Evolutionary conservation across 192 early-diverging fungal genomes (phyloP).

Genomic region (Coemansia sp.): DNA sequence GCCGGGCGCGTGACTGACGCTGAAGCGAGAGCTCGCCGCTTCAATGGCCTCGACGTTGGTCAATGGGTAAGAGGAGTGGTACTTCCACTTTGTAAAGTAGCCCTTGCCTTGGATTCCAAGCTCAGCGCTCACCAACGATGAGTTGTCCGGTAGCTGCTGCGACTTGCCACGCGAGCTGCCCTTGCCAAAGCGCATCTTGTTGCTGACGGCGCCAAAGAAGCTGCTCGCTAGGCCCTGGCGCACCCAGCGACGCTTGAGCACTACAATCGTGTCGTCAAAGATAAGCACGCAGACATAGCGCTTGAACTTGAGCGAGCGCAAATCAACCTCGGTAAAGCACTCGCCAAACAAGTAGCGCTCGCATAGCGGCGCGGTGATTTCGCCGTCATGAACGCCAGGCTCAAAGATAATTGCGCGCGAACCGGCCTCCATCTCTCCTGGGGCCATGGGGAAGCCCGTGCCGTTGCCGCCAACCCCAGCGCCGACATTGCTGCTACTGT

Average conservation of each 20-base stretch:
- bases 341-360: slow-evolving; percentile 66
- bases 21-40: slow-evolving; percentile 57
- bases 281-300: slow-evolving; percentile 62
- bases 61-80: slow-evolving; percentile 60
- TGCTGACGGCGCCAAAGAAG: slow-evolving; percentile 57
- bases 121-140: slow-evolving; percentile 56
- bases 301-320: slow-evolving; percentile 61
- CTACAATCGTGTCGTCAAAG: slow-evolving; percentile 65
- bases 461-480: slow-evolving; percentile 6
- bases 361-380: slow-evolving; percentile 54
- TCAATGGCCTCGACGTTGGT: slow-evolving; percentile 60
- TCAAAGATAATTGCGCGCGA: slow-evolving; percentile 59
- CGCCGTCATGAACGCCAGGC: slow-evolving; percentile 56
- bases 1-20: slow-evolving; percentile 42
- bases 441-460: slow-evolving; percentile 53
- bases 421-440: slow-evolving; percentile 60
- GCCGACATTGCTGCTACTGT: neutral
- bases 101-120: slow-evolving; percentile 54
- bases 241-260: slow-evolving; percentile 66
- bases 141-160: slow-evolving; percentile 42
- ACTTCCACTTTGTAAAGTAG: slow-evolving; percentile 72
- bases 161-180: slow-evolving; percentile 30
- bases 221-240: slow-evolving; percentile 53
- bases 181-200: slow-evolving; percentile 54
- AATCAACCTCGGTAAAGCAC: slow-evolving; percentile 64